These are phyloP conservation scores for Dactylellina drechsleri DNA, from an alignment of 2,329 filamentous ascomycete genomes.

Conservation along the genomic window DNA sequence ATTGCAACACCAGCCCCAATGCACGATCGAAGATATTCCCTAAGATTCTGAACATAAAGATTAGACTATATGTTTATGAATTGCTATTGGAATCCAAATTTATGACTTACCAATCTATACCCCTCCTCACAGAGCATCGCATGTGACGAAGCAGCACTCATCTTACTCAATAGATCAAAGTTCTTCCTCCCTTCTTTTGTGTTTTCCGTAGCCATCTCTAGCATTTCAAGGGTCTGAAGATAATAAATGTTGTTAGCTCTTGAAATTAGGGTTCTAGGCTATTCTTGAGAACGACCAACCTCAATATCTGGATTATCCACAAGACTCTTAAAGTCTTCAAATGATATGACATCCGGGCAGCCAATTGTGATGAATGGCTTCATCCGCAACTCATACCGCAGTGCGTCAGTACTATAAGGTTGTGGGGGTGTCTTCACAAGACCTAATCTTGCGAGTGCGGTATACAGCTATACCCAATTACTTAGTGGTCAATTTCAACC, in stretches of 20 bases:
- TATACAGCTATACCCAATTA: conserved; percentile 76
- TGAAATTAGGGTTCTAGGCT: background rate
- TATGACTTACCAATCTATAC: conserved; percentile 67
- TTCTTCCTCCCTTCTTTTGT: conserved; percentile 63
- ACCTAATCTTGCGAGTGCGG: conserved; percentile 70
- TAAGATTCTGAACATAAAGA: conserved; percentile 52
- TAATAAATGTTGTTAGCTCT: conserved; percentile 18
- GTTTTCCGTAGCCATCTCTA: conserved; percentile 60
- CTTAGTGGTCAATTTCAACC: conserved; percentile 59
- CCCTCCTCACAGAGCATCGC: conserved; percentile 69
- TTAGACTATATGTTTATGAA: too few species aligned
- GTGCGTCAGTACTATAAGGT: conserved; percentile 73
- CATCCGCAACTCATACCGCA: conserved; percentile 87
- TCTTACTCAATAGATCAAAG: conserved; percentile 69
- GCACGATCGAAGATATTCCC: conserved; percentile 69
- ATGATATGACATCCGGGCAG: conserved; percentile 74
- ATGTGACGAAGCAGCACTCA: conserved; percentile 68
- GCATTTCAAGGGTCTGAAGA: conserved; percentile 58
- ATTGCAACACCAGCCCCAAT: conserved; percentile 76
- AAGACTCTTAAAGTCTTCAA: conserved; percentile 69
- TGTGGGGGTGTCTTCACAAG: conserved; percentile 67
- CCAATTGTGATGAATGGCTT: conserved; percentile 78
- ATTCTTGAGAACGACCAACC: background rate
- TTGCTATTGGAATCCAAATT: too few species aligned
- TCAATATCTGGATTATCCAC: conserved; percentile 63